These are phyloP conservation scores for Yamadazyma taylorii DNA, from an alignment of 1,139 yeast species.

Conservation along the genomic window DNA sequence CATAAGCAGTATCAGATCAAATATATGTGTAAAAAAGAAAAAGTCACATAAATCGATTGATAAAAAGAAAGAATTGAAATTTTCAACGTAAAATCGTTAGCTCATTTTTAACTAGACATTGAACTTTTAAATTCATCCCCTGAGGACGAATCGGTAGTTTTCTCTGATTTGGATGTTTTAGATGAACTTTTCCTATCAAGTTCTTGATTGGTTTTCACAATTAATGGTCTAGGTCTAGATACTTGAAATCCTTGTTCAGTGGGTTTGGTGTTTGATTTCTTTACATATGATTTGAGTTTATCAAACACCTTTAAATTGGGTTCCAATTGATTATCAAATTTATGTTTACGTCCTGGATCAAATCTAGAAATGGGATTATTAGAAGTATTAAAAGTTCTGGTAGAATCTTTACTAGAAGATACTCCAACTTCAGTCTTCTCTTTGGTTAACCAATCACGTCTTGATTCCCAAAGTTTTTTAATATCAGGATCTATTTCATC, in stretches of 20 bases:
- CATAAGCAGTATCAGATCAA: constrained; percentile 1
- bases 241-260: constrained; percentile 38
- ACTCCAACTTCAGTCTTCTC: background rate
- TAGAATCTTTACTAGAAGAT: too few species aligned
- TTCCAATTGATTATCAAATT: too few species aligned
- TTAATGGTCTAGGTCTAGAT: constrained; percentile 41
- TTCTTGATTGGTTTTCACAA: constrained; percentile 22
- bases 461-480: constrained; percentile 49
- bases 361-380: background rate
- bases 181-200: constrained; percentile 8
- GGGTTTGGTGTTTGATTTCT: constrained; percentile 6
- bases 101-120: background rate
- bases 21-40: background rate
- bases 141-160: background rate
- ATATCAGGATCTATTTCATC: constrained; percentile 52
- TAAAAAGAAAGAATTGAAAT: constrained; percentile 1
- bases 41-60: too few species aligned
- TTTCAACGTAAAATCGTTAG: too few species aligned
- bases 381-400: too few species aligned
- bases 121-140: background rate
- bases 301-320: background rate
- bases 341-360: too few species aligned
- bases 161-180: constrained; percentile 2
- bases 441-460: constrained; percentile 21
- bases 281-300: background rate